A percentile compares a stretch with the other conserved stretches of the same genome.
Conservation (phyloP, 306 rosid species). For the Styphnolobium japonicum region DNA sequence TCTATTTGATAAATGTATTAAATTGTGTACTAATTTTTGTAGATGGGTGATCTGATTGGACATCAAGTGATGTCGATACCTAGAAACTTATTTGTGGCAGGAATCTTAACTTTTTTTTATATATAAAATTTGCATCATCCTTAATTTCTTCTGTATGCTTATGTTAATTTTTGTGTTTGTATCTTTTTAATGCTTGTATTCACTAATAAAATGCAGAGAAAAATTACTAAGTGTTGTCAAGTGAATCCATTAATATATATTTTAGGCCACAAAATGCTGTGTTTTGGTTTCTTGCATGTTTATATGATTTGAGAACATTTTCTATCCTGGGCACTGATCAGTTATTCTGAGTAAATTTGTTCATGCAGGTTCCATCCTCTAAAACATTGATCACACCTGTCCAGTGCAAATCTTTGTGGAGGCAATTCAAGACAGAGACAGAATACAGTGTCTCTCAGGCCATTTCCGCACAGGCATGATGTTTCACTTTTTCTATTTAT, state of each 20-base stretch:
- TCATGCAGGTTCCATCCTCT: conserved; percentile 61
- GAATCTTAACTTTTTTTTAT: background rate
- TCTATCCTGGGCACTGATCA: background rate
- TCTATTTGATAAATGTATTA: conserved; percentile 5
- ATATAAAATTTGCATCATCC: background rate
- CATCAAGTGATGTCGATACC: background rate
- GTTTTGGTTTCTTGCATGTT: background rate
- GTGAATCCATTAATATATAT: background rate
- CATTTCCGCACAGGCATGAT: conserved; percentile 80
- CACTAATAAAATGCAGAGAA: conserved; percentile 1
- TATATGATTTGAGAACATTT: conserved; percentile 13
- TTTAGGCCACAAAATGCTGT: background rate
- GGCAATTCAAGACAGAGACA: conserved; percentile 83
- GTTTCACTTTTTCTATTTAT: conserved; percentile 13
- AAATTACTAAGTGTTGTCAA: background rate
- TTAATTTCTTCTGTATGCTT: background rate
- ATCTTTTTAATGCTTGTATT: background rate
- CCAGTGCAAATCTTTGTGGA: conserved; percentile 90
- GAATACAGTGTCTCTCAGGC: conserved; percentile 89
- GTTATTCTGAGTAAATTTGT: conserved; percentile 7
- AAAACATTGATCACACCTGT: conserved; percentile 85
- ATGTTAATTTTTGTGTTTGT: background rate
- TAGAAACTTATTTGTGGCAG: background rate
- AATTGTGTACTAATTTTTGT: background rate
- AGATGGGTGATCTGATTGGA: background rate